phyloP scores from a whole-genome alignment of 129 eudicot genomes.

The Lonicera japonica region DNA sequence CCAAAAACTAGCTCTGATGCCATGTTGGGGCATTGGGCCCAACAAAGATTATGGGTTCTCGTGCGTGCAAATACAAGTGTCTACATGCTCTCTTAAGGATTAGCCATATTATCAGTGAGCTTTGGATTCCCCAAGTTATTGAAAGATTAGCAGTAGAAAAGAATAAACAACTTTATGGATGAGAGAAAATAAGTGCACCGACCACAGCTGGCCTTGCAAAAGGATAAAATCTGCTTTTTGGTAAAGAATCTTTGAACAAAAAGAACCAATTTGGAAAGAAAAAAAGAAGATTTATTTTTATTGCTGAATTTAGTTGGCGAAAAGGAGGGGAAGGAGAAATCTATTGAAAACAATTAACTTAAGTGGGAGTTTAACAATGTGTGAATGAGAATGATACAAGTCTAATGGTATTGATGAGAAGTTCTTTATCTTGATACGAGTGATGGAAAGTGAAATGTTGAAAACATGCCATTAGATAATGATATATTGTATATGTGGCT shows the following conservation, averaged over 20 bases:
- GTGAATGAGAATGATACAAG: not conserved
- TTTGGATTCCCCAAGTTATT: no score
- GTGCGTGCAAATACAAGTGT: no score
- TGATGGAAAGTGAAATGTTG: not conserved
- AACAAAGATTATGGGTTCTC: no score
- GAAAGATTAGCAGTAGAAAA: no score
- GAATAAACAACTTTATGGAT: not conserved
- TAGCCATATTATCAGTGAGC: no score
- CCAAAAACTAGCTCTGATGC: no score
- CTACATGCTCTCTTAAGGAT: no score
- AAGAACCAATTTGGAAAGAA: not conserved
- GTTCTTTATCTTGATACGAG: not conserved
- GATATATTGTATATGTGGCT: constrained; percentile 21
- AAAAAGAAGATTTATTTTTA: no score
- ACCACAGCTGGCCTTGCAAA: not conserved
- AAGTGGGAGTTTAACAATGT: no score
- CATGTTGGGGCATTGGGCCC: no score
- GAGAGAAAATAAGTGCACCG: not conserved
- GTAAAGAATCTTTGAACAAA: not conserved
- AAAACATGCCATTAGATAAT: not conserved
- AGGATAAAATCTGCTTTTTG: not conserved
- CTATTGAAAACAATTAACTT: not conserved
- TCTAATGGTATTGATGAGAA: not conserved
- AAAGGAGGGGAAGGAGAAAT: not conserved
- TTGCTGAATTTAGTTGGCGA: not conserved